These are phyloP conservation scores for Globisporangium ultimum DNA, from an alignment of 352 stramenopile species.

Conservation along the genomic window DNA sequence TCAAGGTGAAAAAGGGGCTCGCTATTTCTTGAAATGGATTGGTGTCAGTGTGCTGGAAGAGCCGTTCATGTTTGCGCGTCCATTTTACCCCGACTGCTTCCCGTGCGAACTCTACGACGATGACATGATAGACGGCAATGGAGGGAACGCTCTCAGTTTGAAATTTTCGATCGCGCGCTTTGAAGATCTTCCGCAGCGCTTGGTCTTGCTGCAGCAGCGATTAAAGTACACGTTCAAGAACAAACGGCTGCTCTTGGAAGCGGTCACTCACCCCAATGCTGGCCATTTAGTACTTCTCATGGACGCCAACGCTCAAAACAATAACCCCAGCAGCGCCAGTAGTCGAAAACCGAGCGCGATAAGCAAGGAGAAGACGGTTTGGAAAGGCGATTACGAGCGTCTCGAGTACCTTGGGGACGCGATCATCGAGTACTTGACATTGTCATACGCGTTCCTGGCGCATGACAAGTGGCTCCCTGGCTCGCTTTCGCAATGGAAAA, in stretches of 20 bases:
- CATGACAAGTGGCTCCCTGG: constrained; percentile 76
- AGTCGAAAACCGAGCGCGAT: constrained; percentile 6
- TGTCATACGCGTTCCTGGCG: constrained; percentile 75
- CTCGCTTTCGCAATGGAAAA: constrained; percentile 81
- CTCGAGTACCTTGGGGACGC: constrained; percentile 88
- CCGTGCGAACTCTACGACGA: constrained; percentile 57
- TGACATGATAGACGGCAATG: constrained; percentile 16
- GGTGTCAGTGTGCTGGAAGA: constrained; percentile 55
- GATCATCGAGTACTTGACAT: constrained; percentile 87
- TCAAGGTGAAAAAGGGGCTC: constrained; percentile 62
- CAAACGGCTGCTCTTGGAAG: constrained; percentile 73
- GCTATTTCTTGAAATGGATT: constrained; percentile 77
- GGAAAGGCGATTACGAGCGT: constrained; percentile 86
- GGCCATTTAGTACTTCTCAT: constrained; percentile 52
- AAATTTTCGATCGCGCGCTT: constrained; percentile 58
- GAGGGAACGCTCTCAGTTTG: constrained; percentile 25
- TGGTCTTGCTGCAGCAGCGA: constrained; percentile 64
- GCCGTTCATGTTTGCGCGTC: constrained; percentile 33
- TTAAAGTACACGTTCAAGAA: constrained; percentile 84
- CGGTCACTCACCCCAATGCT: constrained; percentile 74
- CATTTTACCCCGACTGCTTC: constrained; percentile 70
- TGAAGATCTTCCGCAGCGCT: constrained; percentile 45
- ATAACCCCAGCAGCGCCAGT: background rate
- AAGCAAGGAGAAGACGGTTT: constrained; percentile 40
- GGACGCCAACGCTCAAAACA: constrained; percentile 13